Conservation (phyloP, 768 basidiomycete species). For the Serendipita indica region DNA sequence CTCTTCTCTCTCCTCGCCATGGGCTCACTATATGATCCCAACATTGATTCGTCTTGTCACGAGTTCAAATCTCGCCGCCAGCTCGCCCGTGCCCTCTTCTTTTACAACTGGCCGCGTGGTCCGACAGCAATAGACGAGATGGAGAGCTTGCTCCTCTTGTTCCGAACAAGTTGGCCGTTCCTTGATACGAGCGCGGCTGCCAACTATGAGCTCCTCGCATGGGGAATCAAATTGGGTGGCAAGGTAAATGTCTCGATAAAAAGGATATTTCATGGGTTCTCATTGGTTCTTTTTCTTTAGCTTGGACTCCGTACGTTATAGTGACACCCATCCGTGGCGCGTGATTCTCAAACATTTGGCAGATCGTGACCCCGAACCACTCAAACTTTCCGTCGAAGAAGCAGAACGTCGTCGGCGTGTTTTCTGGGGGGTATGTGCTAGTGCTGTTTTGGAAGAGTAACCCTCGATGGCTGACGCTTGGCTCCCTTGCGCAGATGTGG, state of each 20-base stretch:
- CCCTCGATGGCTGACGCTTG: neutral
- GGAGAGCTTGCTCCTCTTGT: neutral
- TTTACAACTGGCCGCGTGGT: neutral
- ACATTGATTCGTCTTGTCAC: neutral
- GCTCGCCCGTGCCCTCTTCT: neutral
- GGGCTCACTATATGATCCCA: neutral
- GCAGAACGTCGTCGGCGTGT: neutral
- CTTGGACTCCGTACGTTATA: no score
- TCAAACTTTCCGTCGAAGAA: neutral
- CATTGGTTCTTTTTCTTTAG: no score
- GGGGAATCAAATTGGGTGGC: neutral
- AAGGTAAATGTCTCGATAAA: neutral
- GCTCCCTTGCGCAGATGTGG: neutral
- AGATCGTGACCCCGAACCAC: constrained; percentile 1
- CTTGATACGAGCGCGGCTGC: neutral
- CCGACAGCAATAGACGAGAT: neutral
- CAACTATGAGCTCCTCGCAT: constrained; percentile 1
- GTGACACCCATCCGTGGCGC: neutral
- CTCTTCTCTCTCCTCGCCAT: constrained; percentile 4
- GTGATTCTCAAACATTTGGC: no score
- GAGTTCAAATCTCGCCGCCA: neutral
- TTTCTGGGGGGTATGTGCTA: constrained; percentile 1
- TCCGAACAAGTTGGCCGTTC: neutral
- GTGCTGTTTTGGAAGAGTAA: neutral
- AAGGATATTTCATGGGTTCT: no score